phyloP scores from a whole-genome alignment of 495 filamentous ascomycete genomes.

The Penicillium crystallinum region DNA sequence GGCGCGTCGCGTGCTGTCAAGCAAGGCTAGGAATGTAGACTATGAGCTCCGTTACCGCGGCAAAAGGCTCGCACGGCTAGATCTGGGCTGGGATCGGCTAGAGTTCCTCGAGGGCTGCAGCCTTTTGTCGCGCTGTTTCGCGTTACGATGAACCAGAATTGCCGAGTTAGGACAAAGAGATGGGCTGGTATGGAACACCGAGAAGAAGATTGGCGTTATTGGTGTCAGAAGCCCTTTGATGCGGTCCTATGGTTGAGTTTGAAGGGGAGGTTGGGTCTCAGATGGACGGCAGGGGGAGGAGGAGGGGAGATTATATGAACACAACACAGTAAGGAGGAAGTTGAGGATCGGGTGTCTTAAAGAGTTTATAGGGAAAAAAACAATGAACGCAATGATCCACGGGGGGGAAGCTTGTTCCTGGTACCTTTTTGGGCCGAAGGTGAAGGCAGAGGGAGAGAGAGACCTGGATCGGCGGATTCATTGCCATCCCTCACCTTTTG shows the following conservation, averaged over 20 bases:
- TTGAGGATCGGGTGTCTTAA: conserved; percentile 18
- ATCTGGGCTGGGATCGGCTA: conserved; percentile 17
- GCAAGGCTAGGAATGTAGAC: conserved; percentile 46
- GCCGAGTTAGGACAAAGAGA: conserved; percentile 1
- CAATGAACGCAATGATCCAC: conserved; percentile 2
- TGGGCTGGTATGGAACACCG: conserved; percentile 5
- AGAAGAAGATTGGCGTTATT: neutral
- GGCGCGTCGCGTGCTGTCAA: conserved; percentile 41
- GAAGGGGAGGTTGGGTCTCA: conserved; percentile 28
- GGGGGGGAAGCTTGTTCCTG: conserved; percentile 23
- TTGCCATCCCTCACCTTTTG: conserved; percentile 30
- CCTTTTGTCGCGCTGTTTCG: conserved; percentile 17
- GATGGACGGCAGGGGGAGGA: conserved; percentile 17
- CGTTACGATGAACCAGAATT: neutral
- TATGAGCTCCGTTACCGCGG: conserved; percentile 37
- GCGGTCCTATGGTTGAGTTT: neutral
- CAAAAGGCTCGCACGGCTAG: conserved; percentile 14
- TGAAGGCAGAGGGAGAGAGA: neutral
- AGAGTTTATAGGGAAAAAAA: conserved; percentile 3
- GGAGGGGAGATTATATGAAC: conserved; percentile 25
- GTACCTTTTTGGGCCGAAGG: conserved; percentile 6
- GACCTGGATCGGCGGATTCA: conserved; percentile 20
- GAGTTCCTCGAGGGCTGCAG: neutral
- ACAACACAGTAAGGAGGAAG: conserved; percentile 16
- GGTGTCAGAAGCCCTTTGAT: conserved; percentile 8